These are phyloP conservation scores for Verticillium klebahnii DNA, from an alignment of 2,329 filamentous ascomycete genomes.

Conservation along the genomic window DNA sequence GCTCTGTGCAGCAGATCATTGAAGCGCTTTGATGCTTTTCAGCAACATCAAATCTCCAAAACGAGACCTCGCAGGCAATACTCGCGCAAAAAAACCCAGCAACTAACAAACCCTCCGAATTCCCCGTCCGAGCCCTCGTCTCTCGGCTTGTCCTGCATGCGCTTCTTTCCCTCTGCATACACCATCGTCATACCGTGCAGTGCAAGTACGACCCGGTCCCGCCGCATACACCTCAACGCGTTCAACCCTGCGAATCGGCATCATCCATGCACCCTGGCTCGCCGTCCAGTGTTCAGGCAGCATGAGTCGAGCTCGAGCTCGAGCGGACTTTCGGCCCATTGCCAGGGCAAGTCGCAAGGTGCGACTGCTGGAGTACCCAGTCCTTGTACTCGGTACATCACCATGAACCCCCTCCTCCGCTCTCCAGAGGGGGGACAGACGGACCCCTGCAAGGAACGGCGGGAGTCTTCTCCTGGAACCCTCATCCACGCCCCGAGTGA, in stretches of 20 bases:
- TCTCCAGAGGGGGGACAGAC: too few species aligned
- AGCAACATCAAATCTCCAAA: background rate
- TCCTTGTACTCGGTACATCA: background rate
- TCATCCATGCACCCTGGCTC: background rate
- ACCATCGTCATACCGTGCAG: background rate
- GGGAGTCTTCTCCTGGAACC: background rate
- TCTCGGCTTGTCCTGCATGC: background rate
- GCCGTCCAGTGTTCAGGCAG: background rate
- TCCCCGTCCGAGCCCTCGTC: background rate
- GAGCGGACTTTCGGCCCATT: background rate
- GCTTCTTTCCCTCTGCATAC: background rate
- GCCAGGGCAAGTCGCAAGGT: background rate
- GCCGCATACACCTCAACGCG: background rate
- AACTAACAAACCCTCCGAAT: background rate
- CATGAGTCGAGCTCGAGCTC: background rate
- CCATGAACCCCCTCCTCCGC: background rate
- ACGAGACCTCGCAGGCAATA: background rate
- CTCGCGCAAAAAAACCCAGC: background rate
- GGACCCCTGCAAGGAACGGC: background rate
- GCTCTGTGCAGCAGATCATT: constrained; percentile 4
- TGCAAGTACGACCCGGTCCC: background rate
- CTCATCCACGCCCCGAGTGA: background rate
- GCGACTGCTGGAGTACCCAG: background rate
- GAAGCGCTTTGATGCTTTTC: constrained; percentile 3
- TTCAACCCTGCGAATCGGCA: background rate